Percentiles rank a stretch among this genome's conserved stretches.
Conservation (phyloP, 2,329 filamentous ascomycete species). For the Paecilomyces fulvus region DNA sequence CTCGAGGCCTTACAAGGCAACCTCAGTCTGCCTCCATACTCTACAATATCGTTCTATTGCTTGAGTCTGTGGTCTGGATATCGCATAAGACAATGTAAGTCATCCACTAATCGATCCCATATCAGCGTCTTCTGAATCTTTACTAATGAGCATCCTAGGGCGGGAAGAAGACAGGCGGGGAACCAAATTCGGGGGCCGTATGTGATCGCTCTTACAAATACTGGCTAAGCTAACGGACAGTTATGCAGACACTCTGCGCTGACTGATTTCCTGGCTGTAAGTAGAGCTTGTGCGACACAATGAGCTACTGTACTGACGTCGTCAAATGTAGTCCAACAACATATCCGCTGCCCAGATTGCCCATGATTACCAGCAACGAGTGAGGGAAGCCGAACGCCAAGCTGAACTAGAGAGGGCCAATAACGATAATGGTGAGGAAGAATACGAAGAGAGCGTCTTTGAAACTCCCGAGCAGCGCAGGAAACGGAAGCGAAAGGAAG, state of each 20-base stretch:
- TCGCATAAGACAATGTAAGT: background rate
- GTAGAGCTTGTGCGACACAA: constrained; percentile 13
- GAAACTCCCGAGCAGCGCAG: constrained; percentile 39
- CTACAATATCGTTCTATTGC: background rate
- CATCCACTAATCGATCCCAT: background rate
- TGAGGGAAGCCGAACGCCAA: constrained; percentile 40
- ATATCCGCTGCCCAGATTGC: constrained; percentile 58
- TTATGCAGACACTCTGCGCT: constrained; percentile 50
- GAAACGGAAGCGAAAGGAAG: constrained; percentile 50
- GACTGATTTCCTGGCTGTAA: constrained; percentile 58
- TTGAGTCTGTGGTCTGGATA: background rate
- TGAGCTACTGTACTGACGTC: background rate
- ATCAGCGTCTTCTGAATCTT: background rate
- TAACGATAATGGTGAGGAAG: constrained; percentile 21
- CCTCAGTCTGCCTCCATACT: background rate
- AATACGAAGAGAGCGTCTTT: constrained; percentile 27
- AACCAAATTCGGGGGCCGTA: constrained; percentile 39
- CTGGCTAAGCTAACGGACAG: background rate
- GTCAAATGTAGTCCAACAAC: constrained; percentile 47
- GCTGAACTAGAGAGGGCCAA: constrained; percentile 17
- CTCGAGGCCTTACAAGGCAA: constrained; percentile 1
- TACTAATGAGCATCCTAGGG: constrained; percentile 15
- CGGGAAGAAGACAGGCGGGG: constrained; percentile 20
- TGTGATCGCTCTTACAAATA: constrained; percentile 13
- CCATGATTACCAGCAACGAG: constrained; percentile 49